These are phyloP conservation scores for Penicillium chermesinum DNA, from an alignment of 495 filamentous ascomycete species.

Conservation along the genomic window DNA sequence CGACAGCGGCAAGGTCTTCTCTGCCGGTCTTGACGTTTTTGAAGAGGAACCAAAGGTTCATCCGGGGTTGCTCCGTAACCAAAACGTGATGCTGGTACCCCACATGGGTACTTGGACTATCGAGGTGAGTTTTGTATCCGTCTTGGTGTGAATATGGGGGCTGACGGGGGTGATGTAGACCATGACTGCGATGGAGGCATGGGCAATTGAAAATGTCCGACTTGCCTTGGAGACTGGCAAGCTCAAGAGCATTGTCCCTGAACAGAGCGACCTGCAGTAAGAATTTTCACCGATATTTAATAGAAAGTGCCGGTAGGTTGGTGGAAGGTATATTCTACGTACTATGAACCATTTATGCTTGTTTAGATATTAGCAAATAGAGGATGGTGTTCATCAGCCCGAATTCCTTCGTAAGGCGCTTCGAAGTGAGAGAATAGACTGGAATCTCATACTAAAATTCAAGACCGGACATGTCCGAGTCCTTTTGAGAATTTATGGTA, in stretches of 20 bases:
- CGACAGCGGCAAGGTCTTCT: constrained; percentile 54
- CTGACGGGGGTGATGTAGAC: constrained; percentile 35
- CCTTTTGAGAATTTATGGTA: too few species aligned
- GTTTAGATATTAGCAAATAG: too few species aligned
- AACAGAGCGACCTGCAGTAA: constrained; percentile 49
- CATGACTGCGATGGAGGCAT: constrained; percentile 59
- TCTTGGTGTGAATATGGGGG: neutral
- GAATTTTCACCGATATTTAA: too few species aligned
- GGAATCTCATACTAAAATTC: too few species aligned
- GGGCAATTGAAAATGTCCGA: constrained; percentile 58
- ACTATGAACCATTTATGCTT: too few species aligned
- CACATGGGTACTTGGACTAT: constrained; percentile 66
- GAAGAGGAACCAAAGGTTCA: constrained; percentile 65
- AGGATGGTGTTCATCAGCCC: neutral
- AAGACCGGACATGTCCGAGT: too few species aligned
- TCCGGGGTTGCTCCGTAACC: constrained; percentile 54
- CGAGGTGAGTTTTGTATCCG: constrained; percentile 44
- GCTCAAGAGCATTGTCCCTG: constrained; percentile 53
- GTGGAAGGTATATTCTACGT: too few species aligned
- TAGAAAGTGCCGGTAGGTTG: too few species aligned
- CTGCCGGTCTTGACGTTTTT: constrained; percentile 63
- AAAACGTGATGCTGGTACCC: constrained; percentile 57
- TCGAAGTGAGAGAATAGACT: too few species aligned
- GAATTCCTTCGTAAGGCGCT: too few species aligned
- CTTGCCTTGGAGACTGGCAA: constrained; percentile 49